These are phyloP conservation scores for Xerocomellus amylosporus DNA, from an alignment of 768 basidiomycete genomes.

Conservation along the genomic window DNA sequence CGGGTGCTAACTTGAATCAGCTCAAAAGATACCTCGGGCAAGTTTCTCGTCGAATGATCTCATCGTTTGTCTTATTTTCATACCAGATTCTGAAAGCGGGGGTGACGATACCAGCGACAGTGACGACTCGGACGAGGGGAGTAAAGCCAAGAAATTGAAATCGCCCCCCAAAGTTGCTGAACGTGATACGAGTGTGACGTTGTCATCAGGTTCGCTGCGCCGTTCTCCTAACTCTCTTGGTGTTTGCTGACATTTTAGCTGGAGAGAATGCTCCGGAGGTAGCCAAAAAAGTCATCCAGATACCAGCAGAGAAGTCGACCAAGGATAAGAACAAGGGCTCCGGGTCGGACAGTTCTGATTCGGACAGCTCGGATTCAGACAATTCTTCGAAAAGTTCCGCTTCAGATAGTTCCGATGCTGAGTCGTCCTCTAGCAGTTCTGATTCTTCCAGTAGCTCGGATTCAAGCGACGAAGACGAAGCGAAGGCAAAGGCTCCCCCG, in stretches of 20 bases:
- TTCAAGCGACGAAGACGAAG: conserved; percentile 14
- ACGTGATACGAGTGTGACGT: conserved; percentile 41
- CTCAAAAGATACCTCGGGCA: conserved; percentile 18
- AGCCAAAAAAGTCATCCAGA: neutral
- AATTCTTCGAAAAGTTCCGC: conserved; percentile 12
- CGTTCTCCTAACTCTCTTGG: neutral
- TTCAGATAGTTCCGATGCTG: conserved; percentile 15
- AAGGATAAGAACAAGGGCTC: neutral
- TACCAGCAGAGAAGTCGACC: conserved; percentile 1
- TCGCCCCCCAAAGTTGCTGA: conserved; percentile 10
- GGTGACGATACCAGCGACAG: conserved; percentile 11
- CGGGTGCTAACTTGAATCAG: conserved; percentile 12
- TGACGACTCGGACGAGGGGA: conserved; percentile 5
- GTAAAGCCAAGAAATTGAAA: neutral
- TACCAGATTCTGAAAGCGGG: conserved; percentile 17
- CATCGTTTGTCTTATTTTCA: neutral
- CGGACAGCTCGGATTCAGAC: conserved; percentile 18
- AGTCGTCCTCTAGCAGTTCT: conserved; percentile 15
- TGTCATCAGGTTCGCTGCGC: conserved; percentile 33
- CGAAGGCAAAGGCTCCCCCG: neutral
- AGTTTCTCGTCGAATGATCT: conserved; percentile 8
- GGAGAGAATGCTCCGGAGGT: conserved; percentile 7
- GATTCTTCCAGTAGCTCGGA: conserved; percentile 12
- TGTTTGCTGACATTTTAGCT: conserved; percentile 6
- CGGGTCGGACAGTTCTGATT: conserved; percentile 13